Conservation (phyloP, 2,329 filamentous ascomycete genomes). For the Microsporum canis region DNA sequence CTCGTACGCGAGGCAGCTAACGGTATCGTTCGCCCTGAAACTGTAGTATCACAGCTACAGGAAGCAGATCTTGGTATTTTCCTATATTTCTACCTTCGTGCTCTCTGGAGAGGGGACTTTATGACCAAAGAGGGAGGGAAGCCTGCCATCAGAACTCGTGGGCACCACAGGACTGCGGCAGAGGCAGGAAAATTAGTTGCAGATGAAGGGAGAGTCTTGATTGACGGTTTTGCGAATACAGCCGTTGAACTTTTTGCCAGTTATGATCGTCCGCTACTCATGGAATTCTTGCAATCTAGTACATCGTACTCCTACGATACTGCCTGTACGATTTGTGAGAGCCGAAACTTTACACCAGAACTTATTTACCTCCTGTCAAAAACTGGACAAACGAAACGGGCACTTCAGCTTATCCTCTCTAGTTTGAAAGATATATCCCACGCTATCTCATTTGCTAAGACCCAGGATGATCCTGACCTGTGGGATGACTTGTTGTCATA, state of each 20-base stretch:
- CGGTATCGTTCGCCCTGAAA: conserved; percentile 65
- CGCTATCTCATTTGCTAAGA: conserved; percentile 88
- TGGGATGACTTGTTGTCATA: conserved; percentile 94
- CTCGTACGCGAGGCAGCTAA: conserved; percentile 86
- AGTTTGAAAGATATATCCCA: conserved; percentile 83
- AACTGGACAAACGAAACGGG: conserved; percentile 84
- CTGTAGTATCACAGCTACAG: conserved; percentile 68
- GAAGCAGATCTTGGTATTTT: conserved; percentile 58
- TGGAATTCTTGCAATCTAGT: conserved; percentile 76
- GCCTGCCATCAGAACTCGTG: conserved; percentile 24
- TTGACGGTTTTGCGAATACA: conserved; percentile 78
- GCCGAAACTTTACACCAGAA: conserved; percentile 70
- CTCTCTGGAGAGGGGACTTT: conserved; percentile 68
- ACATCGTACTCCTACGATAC: conserved; percentile 79
- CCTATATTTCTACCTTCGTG: conserved; percentile 82
- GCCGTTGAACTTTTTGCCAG: conserved; percentile 76
- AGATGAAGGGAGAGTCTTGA: conserved; percentile 53
- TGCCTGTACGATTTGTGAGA: conserved; percentile 62
- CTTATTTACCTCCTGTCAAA: conserved; percentile 94
- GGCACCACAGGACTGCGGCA: conserved; percentile 31
- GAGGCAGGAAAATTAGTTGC: conserved; percentile 38
- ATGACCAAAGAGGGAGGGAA: conserved; percentile 33
- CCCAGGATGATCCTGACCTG: conserved; percentile 79
- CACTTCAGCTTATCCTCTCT: conserved; percentile 85
- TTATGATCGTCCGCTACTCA: conserved; percentile 67